A percentile compares a stretch with the other conserved stretches of the same genome.
Conservation (phyloP, 2,329 filamentous ascomycete species). For the Elsinoe necatrix region DNA sequence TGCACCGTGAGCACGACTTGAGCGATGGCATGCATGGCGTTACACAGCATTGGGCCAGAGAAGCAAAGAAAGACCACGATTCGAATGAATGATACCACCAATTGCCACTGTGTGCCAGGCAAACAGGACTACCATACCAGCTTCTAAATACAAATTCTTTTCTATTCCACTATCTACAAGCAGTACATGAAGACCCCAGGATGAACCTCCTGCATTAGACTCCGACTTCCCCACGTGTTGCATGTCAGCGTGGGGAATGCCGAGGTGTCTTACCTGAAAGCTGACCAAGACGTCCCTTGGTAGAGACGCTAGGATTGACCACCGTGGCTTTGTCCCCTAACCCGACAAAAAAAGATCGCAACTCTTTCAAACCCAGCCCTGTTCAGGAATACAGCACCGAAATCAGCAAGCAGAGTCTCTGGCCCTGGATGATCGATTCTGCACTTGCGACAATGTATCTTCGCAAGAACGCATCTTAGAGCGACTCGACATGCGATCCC, state of each 20-base stretch:
- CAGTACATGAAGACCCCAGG: no score
- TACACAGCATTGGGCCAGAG: constrained; percentile 7
- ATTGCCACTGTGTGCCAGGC: constrained; percentile 8
- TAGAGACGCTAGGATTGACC: not conserved
- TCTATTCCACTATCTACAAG: not conserved
- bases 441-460: not conserved
- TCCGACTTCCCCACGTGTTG: not conserved
- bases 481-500: constrained; percentile 2
- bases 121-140: constrained; percentile 13
- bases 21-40: constrained; percentile 16
- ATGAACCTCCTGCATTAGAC: not conserved
- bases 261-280: not conserved
- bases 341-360: not conserved
- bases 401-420: not conserved
- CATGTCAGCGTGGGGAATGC: not conserved
- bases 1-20: not conserved
- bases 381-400: not conserved
- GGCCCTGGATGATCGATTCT: not conserved
- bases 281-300: not conserved
- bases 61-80: constrained; percentile 10
- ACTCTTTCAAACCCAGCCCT: not conserved
- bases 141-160: constrained; percentile 5
- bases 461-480: not conserved
- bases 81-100: constrained; percentile 13
- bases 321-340: constrained; percentile 3